phyloP scores from a whole-genome alignment of 331 rosid genomes.

The Ulmus americana region DNA sequence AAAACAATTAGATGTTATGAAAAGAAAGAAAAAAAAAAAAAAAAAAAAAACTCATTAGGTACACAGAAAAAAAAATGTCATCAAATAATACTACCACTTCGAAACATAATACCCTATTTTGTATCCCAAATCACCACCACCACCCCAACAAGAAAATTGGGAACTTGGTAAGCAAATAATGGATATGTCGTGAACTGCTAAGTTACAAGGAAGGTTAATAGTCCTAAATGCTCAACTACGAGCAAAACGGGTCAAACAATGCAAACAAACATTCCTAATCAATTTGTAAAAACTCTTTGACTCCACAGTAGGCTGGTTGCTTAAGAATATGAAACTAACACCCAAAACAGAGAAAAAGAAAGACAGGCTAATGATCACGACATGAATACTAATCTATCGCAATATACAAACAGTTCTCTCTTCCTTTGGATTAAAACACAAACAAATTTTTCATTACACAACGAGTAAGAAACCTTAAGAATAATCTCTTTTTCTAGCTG shows the following conservation, averaged over 20 bases:
- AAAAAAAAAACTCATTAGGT: not conserved
- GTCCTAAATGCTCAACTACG: not conserved
- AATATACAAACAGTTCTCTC: not conserved
- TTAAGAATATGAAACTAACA: too few species aligned
- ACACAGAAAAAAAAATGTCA: not conserved
- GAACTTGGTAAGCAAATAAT: not conserved
- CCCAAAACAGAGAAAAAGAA: not conserved
- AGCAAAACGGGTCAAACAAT: not conserved
- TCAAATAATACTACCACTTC: not conserved
- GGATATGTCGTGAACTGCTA: not conserved
- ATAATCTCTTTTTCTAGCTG: not conserved
- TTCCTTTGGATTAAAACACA: too few species aligned
- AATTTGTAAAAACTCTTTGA: not conserved
- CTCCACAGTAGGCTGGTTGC: not conserved
- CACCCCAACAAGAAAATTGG: not conserved
- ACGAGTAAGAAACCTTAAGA: not conserved
- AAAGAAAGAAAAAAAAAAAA: not conserved
- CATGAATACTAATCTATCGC: not conserved
- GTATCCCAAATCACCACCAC: not conserved
- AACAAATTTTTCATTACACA: not conserved
- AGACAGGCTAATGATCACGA: not conserved
- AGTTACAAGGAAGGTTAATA: not conserved
- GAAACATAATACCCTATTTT: not conserved
- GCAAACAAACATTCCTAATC: not conserved
- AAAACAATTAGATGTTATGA: not conserved